Conservation (phyloP, 2,329 filamentous ascomycete species). For the Raffaelea deltoideospora region DNA sequence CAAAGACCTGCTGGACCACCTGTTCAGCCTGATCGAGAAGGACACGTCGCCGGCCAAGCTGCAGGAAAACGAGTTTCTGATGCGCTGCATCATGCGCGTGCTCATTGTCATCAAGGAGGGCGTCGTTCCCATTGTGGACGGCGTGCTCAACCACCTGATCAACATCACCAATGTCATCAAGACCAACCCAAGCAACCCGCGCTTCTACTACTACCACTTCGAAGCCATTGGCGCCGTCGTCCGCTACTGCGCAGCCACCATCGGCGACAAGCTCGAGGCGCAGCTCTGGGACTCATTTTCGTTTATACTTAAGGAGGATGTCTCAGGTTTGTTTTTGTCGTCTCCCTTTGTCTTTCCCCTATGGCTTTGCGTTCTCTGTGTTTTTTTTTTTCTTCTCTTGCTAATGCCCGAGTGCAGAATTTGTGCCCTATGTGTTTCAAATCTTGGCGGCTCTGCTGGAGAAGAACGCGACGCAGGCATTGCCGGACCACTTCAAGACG, state of each 20-base stretch:
- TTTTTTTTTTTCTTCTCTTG: slow-evolving; percentile 11
- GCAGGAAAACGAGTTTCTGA: slow-evolving; percentile 96
- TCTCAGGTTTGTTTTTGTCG: slow-evolving; percentile 43
- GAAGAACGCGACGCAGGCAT: slow-evolving; percentile 60
- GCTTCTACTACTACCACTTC: slow-evolving; percentile 98
- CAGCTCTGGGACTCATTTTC: slow-evolving; percentile 75
- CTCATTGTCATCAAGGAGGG: slow-evolving; percentile 85
- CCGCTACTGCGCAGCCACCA: slow-evolving; percentile 47
- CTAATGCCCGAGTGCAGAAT: slow-evolving; percentile 42
- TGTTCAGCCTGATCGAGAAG: slow-evolving; percentile 83
- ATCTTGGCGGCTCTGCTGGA: slow-evolving; percentile 84
- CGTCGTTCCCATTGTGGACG: slow-evolving; percentile 57
- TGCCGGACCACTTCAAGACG: slow-evolving; percentile 68
- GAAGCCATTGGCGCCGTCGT: slow-evolving; percentile 86
- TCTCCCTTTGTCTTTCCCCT: not conserved
- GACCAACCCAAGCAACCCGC: slow-evolving; percentile 88
- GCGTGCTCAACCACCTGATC: slow-evolving; percentile 69
- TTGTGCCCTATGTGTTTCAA: slow-evolving; percentile 93
- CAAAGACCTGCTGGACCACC: slow-evolving; percentile 73
- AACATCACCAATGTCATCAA: slow-evolving; percentile 85
- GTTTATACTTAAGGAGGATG: slow-evolving; percentile 62
- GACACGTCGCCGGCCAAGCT: slow-evolving; percentile 78
- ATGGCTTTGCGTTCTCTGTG: not conserved
- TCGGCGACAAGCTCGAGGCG: slow-evolving; percentile 61
- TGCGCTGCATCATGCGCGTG: slow-evolving; percentile 97